Evolutionary conservation across 1,139 yeast genomes (phyloP), one percentile per base, ranked within the genome.

Genomic region (Magnusiomyces magnusii): DNA sequence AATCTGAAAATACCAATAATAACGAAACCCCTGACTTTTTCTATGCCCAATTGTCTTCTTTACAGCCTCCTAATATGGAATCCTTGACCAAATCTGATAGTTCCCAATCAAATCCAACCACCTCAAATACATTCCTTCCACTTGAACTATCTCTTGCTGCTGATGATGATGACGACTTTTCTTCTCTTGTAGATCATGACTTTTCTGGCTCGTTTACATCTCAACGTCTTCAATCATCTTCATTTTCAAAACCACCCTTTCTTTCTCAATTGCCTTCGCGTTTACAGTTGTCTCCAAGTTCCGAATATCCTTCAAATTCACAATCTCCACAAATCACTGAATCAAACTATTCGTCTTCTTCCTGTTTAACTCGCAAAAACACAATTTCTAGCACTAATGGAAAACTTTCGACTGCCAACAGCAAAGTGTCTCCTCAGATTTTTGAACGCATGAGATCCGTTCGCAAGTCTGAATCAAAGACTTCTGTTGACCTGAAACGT

Each of bases 401-500:
- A 3, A 55, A 27, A 24, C 19, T 60, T 21, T 54, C 51, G 13
- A 49, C 59, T 10, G 39, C 60, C 1, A 57, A 57, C 5, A 60
- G 62, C 42, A 54, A 55, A 21, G 39, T 60, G 1, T 54, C 58
- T 3, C 60, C 63, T 3, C 49, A 23, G 15, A 55, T 58, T 3
- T 60, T 56, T 51, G 62, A 59, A 36, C 57, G 59, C 2, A 49
- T 60, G 47, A 56, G 55, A 31, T 56, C 51, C 19, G 54, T 57
- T 24, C 56, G 63, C 23, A 47, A 51, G n/a, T n/a, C n/a, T n/a
- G n/a, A n/a, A n/a, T n/a, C n/a, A n/a, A n/a, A n/a, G n/a, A 72
- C 75, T 2, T 68, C 75, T 15, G 73, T 61, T 25, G 51, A 54
- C 72, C 49, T 77, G 81, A 54, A 71, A 9, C 77, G 92, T 57